Percentiles rank a stretch among this genome's conserved stretches.
Evolutionary conservation across 2,329 filamentous ascomycete genomes (phyloP).

Genomic region (Pestalotiopsis fici): DNA sequence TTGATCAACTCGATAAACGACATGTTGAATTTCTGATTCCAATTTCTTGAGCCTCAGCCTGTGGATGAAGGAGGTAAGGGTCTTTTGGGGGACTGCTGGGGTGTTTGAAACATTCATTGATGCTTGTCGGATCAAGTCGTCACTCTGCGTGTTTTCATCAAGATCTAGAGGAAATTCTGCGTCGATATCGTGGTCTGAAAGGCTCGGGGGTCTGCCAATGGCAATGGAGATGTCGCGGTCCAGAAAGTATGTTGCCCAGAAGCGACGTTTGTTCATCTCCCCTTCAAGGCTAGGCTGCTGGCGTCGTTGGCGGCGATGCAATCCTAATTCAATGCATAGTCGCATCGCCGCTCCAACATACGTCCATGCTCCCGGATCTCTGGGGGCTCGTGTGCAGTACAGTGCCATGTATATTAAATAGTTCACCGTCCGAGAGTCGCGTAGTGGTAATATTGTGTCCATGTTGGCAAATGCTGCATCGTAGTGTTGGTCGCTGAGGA

Average conservation of each 20-base stretch:
- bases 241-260: constrained; percentile 30
- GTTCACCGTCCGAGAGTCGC: constrained; percentile 27
- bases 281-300: constrained; percentile 22
- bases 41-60: constrained; percentile 27
- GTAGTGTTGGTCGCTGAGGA: constrained; percentile 30
- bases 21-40: constrained; percentile 31
- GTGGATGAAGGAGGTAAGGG: constrained; percentile 29
- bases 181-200: constrained; percentile 32
- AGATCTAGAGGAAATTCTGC: constrained; percentile 28
- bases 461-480: constrained; percentile 27
- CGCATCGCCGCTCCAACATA: constrained; percentile 28
- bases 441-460: constrained; percentile 25
- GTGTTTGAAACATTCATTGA: constrained; percentile 17
- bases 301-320: constrained; percentile 25
- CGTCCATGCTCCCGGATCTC: constrained; percentile 30
- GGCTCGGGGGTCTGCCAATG: constrained; percentile 25
- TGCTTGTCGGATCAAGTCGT: constrained; percentile 24
- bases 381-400: constrained; percentile 29
- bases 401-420: constrained; percentile 30
- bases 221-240: constrained; percentile 31
- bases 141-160: constrained; percentile 23
- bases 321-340: constrained; percentile 28
- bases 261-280: constrained; percentile 30
- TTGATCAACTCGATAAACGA: constrained; percentile 27
- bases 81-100: constrained; percentile 23